phyloP scores from a whole-genome alignment of 2,329 filamentous ascomycete species.

The Alternaria triticimaculans region DNA sequence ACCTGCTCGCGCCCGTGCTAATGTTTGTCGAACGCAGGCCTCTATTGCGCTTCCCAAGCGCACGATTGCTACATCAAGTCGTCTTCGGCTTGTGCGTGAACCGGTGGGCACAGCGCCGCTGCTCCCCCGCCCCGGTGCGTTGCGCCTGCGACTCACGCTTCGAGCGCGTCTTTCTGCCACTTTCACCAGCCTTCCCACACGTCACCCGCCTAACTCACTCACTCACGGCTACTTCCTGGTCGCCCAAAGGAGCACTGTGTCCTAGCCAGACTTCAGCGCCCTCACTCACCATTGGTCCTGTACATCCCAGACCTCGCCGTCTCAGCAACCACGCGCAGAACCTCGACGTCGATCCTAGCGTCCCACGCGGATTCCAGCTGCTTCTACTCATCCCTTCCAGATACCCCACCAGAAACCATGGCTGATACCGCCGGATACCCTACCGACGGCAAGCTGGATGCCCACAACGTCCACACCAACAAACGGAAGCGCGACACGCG shows the following conservation, averaged over 20 bases:
- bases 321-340: slow-evolving; percentile 3
- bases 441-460: slow-evolving; percentile 44
- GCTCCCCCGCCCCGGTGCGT: slow-evolving; percentile 24
- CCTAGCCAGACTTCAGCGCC: not conserved
- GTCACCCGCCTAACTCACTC: slow-evolving; percentile 1
- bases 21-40: slow-evolving; percentile 43
- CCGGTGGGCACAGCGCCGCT: slow-evolving; percentile 30
- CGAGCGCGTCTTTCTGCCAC: slow-evolving; percentile 25
- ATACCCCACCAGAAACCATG: slow-evolving; percentile 23
- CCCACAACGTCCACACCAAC: slow-evolving; percentile 43
- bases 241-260: not conserved
- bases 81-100: slow-evolving; percentile 32
- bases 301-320: not conserved
- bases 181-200: slow-evolving; percentile 19
- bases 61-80: slow-evolving; percentile 34
- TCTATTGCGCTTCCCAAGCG: slow-evolving; percentile 31
- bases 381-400: not conserved
- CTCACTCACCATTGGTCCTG: not conserved
- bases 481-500: slow-evolving; percentile 57
- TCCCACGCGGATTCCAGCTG: not conserved
- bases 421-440: slow-evolving; percentile 49
- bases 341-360: not conserved
- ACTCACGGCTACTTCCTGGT: not conserved
- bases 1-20: slow-evolving; percentile 42
- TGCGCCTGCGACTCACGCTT: slow-evolving; percentile 32